phyloP scores from a whole-genome alignment of 495 filamentous ascomycete species.

The Aspergillus sclerotiicarbonarius region DNA sequence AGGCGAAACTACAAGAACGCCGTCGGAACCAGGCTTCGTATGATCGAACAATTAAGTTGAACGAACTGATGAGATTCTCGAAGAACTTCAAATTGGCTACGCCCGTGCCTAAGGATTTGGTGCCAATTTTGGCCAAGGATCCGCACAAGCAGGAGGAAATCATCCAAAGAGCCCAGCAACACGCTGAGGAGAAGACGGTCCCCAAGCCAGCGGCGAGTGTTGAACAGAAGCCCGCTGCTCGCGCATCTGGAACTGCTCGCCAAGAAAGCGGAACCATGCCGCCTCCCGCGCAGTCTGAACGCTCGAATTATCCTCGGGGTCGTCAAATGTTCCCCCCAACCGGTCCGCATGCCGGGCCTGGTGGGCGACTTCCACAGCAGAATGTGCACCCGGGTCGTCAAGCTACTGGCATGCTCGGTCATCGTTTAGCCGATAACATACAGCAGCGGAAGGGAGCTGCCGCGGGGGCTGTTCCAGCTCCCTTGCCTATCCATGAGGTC shows the following conservation, averaged over 20 bases:
- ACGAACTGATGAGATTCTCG: slow-evolving; percentile 93
- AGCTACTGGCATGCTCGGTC: slow-evolving; percentile 48
- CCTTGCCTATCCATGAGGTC: slow-evolving; percentile 54
- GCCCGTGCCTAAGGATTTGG: slow-evolving; percentile 85
- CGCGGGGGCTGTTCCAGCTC: slow-evolving; percentile 45
- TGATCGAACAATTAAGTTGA: slow-evolving; percentile 86
- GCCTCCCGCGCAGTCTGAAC: slow-evolving; percentile 39
- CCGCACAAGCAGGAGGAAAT: slow-evolving; percentile 88
- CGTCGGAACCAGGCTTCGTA: slow-evolving; percentile 64
- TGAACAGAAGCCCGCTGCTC: slow-evolving; percentile 39
- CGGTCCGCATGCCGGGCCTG: slow-evolving; percentile 38
- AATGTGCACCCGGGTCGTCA: slow-evolving; percentile 40
- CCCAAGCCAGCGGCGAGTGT: slow-evolving; percentile 30
- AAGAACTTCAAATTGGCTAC: slow-evolving; percentile 89
- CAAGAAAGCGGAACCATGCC: slow-evolving; percentile 33
- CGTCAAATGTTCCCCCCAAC: slow-evolving; percentile 49
- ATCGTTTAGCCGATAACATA: slow-evolving; percentile 54
- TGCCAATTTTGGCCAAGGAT: slow-evolving; percentile 95
- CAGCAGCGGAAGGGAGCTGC: slow-evolving; percentile 54
- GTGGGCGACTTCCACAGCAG: slow-evolving; percentile 41
- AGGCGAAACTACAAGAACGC: slow-evolving; percentile 66
- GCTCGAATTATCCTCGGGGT: slow-evolving; percentile 39
- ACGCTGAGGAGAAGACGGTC: slow-evolving; percentile 59
- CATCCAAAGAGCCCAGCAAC: slow-evolving; percentile 74
- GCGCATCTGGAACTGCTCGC: slow-evolving; percentile 28